These are phyloP conservation scores for Allium cepa DNA, from an alignment of 106 monocot species.

Conservation along the genomic window DNA sequence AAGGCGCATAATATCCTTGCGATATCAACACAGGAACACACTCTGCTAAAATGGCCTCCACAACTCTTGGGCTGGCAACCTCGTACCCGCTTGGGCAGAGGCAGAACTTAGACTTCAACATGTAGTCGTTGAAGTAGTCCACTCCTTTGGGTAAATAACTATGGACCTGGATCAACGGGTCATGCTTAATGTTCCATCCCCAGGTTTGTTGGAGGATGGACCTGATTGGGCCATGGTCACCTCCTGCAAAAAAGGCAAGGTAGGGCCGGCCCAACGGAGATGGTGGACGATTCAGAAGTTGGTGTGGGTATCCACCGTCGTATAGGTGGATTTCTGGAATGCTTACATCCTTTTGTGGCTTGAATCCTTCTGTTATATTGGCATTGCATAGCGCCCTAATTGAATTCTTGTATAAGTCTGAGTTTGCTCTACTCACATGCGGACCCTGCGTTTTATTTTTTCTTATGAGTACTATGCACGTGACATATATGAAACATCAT, in stretches of 20 bases:
- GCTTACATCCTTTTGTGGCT: constrained; percentile 45
- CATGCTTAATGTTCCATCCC: constrained; percentile 15
- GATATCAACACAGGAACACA: constrained; percentile 69
- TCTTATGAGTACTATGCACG: too few relatives aligned
- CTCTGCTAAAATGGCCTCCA: constrained; percentile 57
- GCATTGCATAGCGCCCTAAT: constrained; percentile 67
- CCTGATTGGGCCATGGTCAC: constrained; percentile 57
- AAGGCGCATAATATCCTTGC: constrained; percentile 42
- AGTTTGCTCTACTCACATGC: constrained; percentile 16
- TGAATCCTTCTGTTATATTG: constrained; percentile 60
- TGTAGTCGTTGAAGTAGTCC: constrained; percentile 43
- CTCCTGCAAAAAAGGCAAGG: constrained; percentile 69
- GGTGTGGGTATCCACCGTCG: constrained; percentile 25
- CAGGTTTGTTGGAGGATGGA: constrained; percentile 41
- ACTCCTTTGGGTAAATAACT: constrained; percentile 25
- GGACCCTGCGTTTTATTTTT: constrained; percentile 26
- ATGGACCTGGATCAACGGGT: constrained; percentile 30
- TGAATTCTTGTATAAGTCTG: constrained; percentile 26
- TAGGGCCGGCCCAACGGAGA: constrained; percentile 14
- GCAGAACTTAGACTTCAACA: constrained; percentile 45
- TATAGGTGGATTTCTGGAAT: constrained; percentile 62
- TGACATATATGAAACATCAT: too few relatives aligned
- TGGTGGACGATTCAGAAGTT: constrained; percentile 14
- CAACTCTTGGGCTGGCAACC: constrained; percentile 68
- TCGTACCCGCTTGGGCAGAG: constrained; percentile 79